A percentile compares a stretch with the other conserved stretches of the same genome.
phyloP scores from a whole-genome alignment of 768 basidiomycete species.

The Melanogaster broomeanus region DNA sequence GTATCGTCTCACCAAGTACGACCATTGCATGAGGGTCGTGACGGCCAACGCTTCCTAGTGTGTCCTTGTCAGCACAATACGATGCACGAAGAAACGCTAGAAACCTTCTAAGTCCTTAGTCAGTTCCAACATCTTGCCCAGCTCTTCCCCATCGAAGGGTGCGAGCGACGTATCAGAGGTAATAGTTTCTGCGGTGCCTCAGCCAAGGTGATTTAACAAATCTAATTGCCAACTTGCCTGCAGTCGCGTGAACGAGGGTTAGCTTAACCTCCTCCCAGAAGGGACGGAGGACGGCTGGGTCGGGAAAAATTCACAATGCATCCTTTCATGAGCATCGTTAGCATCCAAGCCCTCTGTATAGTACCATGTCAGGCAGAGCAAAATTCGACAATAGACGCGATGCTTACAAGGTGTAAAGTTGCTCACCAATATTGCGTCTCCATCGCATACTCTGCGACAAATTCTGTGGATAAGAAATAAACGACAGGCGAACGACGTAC shows the following conservation, averaged over 20 bases:
- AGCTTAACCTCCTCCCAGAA: neutral
- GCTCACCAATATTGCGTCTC: constrained; percentile 27
- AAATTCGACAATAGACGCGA: neutral
- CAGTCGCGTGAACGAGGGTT: constrained; percentile 1
- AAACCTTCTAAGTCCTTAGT: neutral
- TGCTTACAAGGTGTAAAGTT: neutral
- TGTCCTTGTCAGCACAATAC: neutral
- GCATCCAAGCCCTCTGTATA: neutral
- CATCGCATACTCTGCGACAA: constrained; percentile 16
- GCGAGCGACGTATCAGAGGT: constrained; percentile 11
- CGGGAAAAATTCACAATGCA: constrained; percentile 8
- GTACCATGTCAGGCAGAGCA: too few species aligned
- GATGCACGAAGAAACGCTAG: neutral
- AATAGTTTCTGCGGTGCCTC: constrained; percentile 10
- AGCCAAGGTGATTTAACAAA: neutral
- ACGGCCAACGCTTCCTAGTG: neutral
- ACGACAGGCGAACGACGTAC: neutral
- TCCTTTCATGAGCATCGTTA: neutral
- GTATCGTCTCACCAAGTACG: neutral
- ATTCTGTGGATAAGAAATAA: neutral
- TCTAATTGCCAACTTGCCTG: neutral
- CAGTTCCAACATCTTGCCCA: constrained; percentile 3
- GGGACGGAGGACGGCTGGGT: neutral
- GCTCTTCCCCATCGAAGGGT: constrained; percentile 10
- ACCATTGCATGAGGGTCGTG: constrained; percentile 7